These are phyloP conservation scores for Rosa multiflora DNA, from an alignment of 306 rosid genomes.

Conservation along the genomic window DNA sequence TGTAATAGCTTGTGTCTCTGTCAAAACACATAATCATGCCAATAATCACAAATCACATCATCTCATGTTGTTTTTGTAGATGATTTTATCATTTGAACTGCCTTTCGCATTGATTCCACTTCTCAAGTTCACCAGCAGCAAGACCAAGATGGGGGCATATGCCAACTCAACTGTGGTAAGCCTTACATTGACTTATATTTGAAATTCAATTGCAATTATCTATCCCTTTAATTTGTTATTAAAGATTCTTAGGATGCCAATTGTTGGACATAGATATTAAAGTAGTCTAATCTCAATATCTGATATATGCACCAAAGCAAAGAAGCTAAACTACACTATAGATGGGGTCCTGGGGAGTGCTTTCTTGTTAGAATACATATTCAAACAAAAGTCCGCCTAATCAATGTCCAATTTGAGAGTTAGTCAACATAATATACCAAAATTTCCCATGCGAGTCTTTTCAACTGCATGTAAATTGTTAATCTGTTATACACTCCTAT, in stretches of 20 bases:
- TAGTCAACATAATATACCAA: neutral
- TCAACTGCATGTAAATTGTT: neutral
- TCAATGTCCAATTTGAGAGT: neutral
- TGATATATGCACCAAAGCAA: neutral
- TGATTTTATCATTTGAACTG: conserved; percentile 96
- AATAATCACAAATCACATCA: conserved; percentile 1
- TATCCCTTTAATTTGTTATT: neutral
- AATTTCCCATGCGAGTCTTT: neutral
- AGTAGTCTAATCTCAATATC: neutral
- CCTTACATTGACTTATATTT: neutral
- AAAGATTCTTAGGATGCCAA: neutral
- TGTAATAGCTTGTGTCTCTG: neutral
- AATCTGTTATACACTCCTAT: neutral
- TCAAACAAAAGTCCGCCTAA: neutral
- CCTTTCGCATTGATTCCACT: conserved; percentile 96
- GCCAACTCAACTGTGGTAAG: conserved; percentile 73
- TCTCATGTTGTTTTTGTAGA: conserved; percentile 44
- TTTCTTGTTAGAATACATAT: neutral
- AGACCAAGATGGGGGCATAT: conserved; percentile 81
- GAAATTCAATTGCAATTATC: neutral
- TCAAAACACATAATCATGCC: neutral
- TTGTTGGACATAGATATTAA: neutral
- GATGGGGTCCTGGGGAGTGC: neutral
- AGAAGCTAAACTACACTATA: neutral
- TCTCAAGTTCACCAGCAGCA: conserved; percentile 87